phyloP scores from a whole-genome alignment of 2,329 filamentous ascomycete genomes.

The Teratosphaeria zuluensis region DNA sequence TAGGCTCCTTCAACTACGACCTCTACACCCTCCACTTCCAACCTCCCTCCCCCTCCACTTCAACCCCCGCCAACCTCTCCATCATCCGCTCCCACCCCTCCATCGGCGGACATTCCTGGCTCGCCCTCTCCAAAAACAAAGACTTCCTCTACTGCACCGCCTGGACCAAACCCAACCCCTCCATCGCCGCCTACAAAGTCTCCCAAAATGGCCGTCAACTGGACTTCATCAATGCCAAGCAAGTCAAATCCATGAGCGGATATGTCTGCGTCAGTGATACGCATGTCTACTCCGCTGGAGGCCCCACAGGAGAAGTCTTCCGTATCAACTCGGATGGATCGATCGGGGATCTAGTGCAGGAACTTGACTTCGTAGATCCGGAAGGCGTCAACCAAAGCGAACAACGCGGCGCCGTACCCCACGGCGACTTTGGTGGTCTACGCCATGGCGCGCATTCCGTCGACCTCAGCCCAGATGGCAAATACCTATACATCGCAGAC shows the following conservation, averaged over 20 bases:
- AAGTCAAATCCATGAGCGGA: slow-evolving; percentile 21
- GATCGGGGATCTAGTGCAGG: slow-evolving; percentile 22
- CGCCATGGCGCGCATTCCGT: slow-evolving; percentile 25
- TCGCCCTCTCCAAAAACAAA: slow-evolving; percentile 21
- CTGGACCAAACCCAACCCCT: slow-evolving; percentile 25
- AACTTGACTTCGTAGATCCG: slow-evolving; percentile 22
- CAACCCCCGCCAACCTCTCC: slow-evolving; percentile 4
- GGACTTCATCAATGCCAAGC: slow-evolving; percentile 23
- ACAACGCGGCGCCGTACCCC: slow-evolving; percentile 19
- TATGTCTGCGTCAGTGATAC: slow-evolving; percentile 23
- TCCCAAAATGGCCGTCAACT: slow-evolving; percentile 13
- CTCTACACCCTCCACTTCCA: slow-evolving; percentile 25
- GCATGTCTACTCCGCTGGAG: slow-evolving; percentile 25
- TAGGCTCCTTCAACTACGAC: slow-evolving; percentile 25
- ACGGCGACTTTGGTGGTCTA: slow-evolving; percentile 27
- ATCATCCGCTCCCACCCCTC: slow-evolving; percentile 20
- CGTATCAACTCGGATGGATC: slow-evolving; percentile 19
- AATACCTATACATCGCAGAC: slow-evolving; percentile 23
- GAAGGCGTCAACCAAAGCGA: slow-evolving; percentile 20
- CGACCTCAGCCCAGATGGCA: slow-evolving; percentile 23
- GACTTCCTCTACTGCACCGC: slow-evolving; percentile 25
- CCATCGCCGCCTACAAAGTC: slow-evolving; percentile 23
- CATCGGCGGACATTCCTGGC: slow-evolving; percentile 27
- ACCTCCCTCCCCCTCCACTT: slow-evolving; percentile 4
- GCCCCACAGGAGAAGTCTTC: slow-evolving; percentile 26